Conservation (phyloP, 2,329 filamentous ascomycete species). For the Zymoseptoria brevis region DNA sequence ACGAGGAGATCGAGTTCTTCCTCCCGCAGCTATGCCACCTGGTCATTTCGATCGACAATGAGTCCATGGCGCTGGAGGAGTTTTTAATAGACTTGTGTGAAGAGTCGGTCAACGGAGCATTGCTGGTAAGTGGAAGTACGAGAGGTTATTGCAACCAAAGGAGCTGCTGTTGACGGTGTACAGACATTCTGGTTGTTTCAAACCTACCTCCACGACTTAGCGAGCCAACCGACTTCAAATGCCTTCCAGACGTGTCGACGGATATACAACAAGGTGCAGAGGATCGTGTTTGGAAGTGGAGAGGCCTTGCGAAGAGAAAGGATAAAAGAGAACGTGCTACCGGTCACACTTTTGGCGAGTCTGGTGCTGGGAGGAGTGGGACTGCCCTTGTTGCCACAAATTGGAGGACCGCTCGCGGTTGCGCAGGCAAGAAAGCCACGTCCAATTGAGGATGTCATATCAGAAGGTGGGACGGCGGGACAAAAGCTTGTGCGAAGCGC, state of each 20-base stretch:
- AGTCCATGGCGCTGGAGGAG: conserved; percentile 85
- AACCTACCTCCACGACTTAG: conserved; percentile 76
- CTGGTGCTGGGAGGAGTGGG: conserved; percentile 71
- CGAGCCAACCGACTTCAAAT: conserved; percentile 64
- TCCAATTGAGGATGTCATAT: conserved; percentile 52
- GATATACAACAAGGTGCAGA: conserved; percentile 82
- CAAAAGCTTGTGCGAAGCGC: conserved; percentile 60
- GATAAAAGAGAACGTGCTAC: conserved; percentile 73
- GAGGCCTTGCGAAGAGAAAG: conserved; percentile 62
- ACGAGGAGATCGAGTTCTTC: conserved; percentile 90
- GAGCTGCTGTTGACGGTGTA: conserved; percentile 12
- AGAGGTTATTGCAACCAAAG: background rate
- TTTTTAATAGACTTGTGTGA: conserved; percentile 80
- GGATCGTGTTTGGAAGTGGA: conserved; percentile 73
- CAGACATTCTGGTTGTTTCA: conserved; percentile 89
- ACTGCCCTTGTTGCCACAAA: conserved; percentile 65
- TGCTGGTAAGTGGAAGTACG: conserved; percentile 54
- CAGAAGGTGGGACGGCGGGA: conserved; percentile 47
- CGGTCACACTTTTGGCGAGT: conserved; percentile 72
- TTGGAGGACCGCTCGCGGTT: conserved; percentile 72
- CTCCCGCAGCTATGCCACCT: conserved; percentile 78
- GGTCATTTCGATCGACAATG: conserved; percentile 80
- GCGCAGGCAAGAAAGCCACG: conserved; percentile 73
- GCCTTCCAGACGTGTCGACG: conserved; percentile 75
- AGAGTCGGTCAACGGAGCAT: conserved; percentile 75